Evolutionary conservation across 2,329 filamentous ascomycete genomes (phyloP).

Genomic region (Scleromitrula shiraiana): DNA sequence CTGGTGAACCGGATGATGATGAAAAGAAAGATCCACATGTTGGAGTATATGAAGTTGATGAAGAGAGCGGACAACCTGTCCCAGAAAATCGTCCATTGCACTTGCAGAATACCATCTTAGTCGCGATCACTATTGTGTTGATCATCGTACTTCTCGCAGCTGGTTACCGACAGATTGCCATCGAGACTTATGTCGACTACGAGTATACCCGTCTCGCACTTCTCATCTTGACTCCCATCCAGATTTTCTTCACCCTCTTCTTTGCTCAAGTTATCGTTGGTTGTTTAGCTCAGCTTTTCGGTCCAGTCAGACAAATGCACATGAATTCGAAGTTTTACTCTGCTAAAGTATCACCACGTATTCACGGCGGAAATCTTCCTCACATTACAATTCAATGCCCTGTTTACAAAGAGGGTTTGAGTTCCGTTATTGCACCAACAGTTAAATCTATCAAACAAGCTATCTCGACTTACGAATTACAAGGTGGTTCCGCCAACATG

Average conservation of each 20-base stretch:
- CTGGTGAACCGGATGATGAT: conserved; percentile 46
- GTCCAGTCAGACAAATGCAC: conserved; percentile 64
- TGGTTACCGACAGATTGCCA: conserved; percentile 60
- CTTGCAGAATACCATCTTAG: conserved; percentile 61
- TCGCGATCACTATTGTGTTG: conserved; percentile 57
- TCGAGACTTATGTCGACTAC: conserved; percentile 58
- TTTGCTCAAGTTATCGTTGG: conserved; percentile 73
- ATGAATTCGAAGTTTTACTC: conserved; percentile 79
- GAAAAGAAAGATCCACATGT: conserved; percentile 41
- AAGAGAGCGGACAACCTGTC: conserved; percentile 61
- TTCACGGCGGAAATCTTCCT: conserved; percentile 51
- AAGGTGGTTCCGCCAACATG: conserved; percentile 71
- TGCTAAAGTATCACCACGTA: conserved; percentile 55
- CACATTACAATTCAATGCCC: conserved; percentile 80
- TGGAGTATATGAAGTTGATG: conserved; percentile 53
- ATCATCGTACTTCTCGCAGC: conserved; percentile 61
- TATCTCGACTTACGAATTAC: conserved; percentile 68
- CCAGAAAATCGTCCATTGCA: conserved; percentile 60
- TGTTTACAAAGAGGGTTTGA: conserved; percentile 78
- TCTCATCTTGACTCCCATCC: conserved; percentile 57
- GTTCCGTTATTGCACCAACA: conserved; percentile 66
- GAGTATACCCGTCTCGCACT: conserved; percentile 57
- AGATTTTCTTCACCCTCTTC: conserved; percentile 76
- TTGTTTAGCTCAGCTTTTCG: conserved; percentile 67
- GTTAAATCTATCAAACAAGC: conserved; percentile 71